Base-by-base conservation (phyloP, 495 filamentous ascomycete genomes). In the Talaromyces adpressus region DNA sequence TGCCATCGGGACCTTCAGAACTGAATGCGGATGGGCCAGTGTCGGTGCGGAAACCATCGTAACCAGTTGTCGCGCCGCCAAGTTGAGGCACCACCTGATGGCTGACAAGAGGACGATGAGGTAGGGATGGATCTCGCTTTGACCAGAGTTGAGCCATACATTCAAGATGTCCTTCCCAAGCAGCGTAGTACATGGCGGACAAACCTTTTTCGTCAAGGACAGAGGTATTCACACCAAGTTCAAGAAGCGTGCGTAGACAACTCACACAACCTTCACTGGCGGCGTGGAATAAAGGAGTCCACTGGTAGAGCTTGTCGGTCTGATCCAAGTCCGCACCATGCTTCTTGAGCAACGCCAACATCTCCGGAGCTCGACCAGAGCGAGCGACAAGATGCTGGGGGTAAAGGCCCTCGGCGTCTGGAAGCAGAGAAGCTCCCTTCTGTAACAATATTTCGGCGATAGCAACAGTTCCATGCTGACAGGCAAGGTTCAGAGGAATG, bases 331-430 rank as follows among this genome's bases (percentile, higher is more conserved):
- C 88, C n/a, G 91, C 94, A 7, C 92, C 92, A 69, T 95, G 91
- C 36, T 88, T 77, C 70, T 93, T 87, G 22, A 98, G 79, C 29
- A 96, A 78, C 30, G 92, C 76, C 0, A 98, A 78, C 29, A 96
- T 81, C 49, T 89, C 79, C 5, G 91, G 89, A 1, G 85, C 90
- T 67, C 90, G 86, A 5, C 92, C 92, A 54, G 93, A 95, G 29
- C 94, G 85, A 16, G 95, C 95, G 9, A 98, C 93, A 62, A 97
- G 86, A 75, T 98, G 94, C 69, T 98, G 94, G n/a, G 94, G 94
- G 72, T 91, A 98, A 6, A 98, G 82, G 1, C 94, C 94, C 78
- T 98, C 95, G 1, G 94, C 95, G 75, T 98, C 94, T 9, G 94
- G 87, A 11, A 97, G 77, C 61, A 98, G 84, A 58, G 79, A 77